Percentiles rank a stretch among this genome's conserved stretches.
phyloP scores from a whole-genome alignment of 176 grass and related monocot genomes.

The sorghum (Sorghum bicolor) region Sorghum_bicolor_NCBIv3 NC_012875.2:49504001-49504500 shows the following conservation, averaged over 20 bases:
- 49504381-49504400: neutral
- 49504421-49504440: neutral
- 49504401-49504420: neutral
- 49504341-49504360: neutral
- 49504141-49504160: conserved; percentile 8
- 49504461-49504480: neutral
- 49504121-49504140: neutral
- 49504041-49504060: conserved; percentile 97
- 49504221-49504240: neutral
- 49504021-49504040: conserved; percentile 98
- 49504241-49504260: neutral
- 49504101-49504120: neutral
- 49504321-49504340: neutral
- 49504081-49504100: conserved; percentile 18
- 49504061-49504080: conserved; percentile 27
- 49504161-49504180: neutral
- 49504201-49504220: conserved; percentile 1
- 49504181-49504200: neutral
- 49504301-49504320: neutral
- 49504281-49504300: neutral
- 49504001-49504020: conserved; percentile 82
- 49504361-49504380: neutral
- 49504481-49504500: conserved; percentile 6
- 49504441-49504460: neutral
- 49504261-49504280: neutral